Evolutionary conservation across 2,329 filamentous ascomycete species (phyloP).

Genomic region (Teratosphaeriaceae sp.): DNA sequence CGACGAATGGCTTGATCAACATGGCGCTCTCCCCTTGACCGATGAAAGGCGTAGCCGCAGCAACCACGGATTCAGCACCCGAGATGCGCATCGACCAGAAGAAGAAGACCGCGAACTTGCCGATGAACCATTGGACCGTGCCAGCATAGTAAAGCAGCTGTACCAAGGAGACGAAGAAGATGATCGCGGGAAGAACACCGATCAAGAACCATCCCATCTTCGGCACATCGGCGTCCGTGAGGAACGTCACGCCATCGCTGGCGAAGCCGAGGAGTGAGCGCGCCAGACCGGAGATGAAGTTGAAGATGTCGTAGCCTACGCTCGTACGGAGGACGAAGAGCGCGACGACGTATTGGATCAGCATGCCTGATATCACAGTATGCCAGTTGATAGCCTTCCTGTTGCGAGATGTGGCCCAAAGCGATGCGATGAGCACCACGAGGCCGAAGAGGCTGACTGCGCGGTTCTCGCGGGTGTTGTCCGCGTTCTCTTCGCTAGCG

Average conservation of each 20-base stretch:
- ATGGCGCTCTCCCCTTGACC: constrained; percentile 92
- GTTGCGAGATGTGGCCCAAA: constrained; percentile 67
- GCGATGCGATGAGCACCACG: constrained; percentile 57
- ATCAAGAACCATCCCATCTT: constrained; percentile 62
- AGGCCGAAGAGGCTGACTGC: constrained; percentile 77
- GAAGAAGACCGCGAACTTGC: constrained; percentile 83
- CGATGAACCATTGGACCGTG: constrained; percentile 81
- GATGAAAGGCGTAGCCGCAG: constrained; percentile 87
- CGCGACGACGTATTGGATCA: constrained; percentile 80
- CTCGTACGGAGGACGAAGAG: constrained; percentile 78
- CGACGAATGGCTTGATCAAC: constrained; percentile 80
- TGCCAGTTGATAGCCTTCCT: constrained; percentile 48
- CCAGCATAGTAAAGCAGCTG: constrained; percentile 78
- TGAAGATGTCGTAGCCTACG: constrained; percentile 83
- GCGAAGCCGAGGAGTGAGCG: constrained; percentile 71
- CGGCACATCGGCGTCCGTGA: constrained; percentile 48
- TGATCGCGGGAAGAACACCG: constrained; percentile 78
- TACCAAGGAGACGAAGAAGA: constrained; percentile 93
- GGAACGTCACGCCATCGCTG: constrained; percentile 63
- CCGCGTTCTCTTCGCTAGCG: constrained; percentile 59
- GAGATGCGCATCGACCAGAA: constrained; percentile 85
- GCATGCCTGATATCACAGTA: constrained; percentile 74
- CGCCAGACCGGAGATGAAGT: constrained; percentile 73
- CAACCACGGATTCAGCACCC: constrained; percentile 88
- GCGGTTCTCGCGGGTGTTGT: constrained; percentile 75